Evolutionary conservation across 2,329 filamentous ascomycete species (phyloP).

Genomic region (Colletotrichum lupini): DNA sequence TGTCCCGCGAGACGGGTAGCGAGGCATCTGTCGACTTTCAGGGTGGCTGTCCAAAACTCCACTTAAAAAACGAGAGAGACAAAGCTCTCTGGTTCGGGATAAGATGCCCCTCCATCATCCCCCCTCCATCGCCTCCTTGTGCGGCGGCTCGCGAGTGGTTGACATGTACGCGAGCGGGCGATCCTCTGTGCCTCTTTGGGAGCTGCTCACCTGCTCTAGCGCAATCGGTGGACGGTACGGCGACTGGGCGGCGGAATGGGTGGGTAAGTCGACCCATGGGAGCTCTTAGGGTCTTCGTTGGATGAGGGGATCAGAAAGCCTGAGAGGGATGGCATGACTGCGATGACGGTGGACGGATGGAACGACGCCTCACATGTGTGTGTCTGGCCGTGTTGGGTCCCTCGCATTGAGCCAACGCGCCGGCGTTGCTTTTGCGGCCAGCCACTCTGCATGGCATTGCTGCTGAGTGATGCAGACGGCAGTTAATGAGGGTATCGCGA

Average conservation of each 20-base stretch:
- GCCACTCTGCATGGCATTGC: neutral
- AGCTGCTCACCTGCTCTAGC: constrained; percentile 25
- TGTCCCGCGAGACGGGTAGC: neutral
- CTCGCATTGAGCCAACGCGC: neutral
- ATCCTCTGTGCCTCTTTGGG: constrained; percentile 11
- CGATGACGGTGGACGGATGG: neutral
- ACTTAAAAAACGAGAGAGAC: constrained; percentile 9
- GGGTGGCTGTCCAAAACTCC: constrained; percentile 5
- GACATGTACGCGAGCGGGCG: constrained; percentile 16
- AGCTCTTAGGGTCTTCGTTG: neutral
- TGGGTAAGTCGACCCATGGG: constrained; percentile 1
- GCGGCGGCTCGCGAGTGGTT: constrained; percentile 8
- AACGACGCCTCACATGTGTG: neutral
- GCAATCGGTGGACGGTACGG: neutral
- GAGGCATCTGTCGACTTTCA: neutral
- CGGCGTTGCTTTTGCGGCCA: constrained; percentile 12
- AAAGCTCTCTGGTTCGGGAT: neutral
- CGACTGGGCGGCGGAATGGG: neutral
- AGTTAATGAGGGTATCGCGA: constrained; percentile 14
- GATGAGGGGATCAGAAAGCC: neutral
- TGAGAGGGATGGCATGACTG: neutral
- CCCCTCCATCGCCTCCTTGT: neutral
- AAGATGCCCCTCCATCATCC: neutral
- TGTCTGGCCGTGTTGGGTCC: neutral
- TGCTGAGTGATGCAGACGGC: neutral